phyloP scores from a whole-genome alignment of 2,329 filamentous ascomycete genomes.

The Onygena corvina region DNA sequence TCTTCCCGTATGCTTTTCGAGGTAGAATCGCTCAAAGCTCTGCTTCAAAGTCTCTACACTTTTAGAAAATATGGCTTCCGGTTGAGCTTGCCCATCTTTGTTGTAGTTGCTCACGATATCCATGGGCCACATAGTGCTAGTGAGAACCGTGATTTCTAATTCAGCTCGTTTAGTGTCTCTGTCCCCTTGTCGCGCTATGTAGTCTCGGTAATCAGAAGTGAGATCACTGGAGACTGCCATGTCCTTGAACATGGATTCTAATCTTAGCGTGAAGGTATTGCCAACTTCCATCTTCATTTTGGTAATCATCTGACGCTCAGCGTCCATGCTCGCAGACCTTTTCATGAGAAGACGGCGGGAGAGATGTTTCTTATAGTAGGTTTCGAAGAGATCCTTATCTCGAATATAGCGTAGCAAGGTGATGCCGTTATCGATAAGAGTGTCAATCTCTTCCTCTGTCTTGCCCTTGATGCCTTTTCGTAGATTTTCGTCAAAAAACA shows the following conservation, averaged over 20 bases:
- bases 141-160: constrained; percentile 72
- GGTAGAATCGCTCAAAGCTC: constrained; percentile 81
- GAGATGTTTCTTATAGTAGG: constrained; percentile 96
- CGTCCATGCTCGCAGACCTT: constrained; percentile 80
- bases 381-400: constrained; percentile 90
- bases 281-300: constrained; percentile 96
- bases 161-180: constrained; percentile 56
- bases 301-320: constrained; percentile 88
- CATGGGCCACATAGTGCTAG: constrained; percentile 88
- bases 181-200: constrained; percentile 50
- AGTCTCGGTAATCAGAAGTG: constrained; percentile 60
- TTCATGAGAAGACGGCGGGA: constrained; percentile 75
- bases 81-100: constrained; percentile 36
- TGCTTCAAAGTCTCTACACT: constrained; percentile 64
- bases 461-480: constrained; percentile 90
- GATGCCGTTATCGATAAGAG: constrained; percentile 77
- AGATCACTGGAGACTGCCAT: constrained; percentile 80
- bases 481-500: constrained; percentile 94
- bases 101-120: constrained; percentile 61
- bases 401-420: constrained; percentile 74
- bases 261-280: constrained; percentile 81
- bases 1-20: constrained; percentile 73
- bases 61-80: constrained; percentile 57
- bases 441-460: constrained; percentile 75
- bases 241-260: constrained; percentile 97